Evolutionary conservation across 495 filamentous ascomycete genomes (phyloP).

Genomic region (Aspergillus nidulans): DNA sequence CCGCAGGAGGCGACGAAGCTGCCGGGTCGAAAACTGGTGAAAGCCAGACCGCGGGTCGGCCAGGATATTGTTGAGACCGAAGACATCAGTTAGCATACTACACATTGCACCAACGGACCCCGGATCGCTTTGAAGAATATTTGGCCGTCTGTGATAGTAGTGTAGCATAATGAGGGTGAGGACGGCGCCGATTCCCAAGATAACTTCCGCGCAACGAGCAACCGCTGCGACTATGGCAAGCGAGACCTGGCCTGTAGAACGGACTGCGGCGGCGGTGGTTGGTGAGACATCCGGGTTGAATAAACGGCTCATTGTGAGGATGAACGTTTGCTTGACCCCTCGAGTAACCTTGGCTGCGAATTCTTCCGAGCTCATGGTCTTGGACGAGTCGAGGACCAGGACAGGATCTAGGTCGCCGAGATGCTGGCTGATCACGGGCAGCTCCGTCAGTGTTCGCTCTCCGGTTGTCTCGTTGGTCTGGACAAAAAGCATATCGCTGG

Average conservation of each 20-base stretch:
- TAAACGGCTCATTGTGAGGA: conserved; percentile 33
- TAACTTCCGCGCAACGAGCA: conserved; percentile 30
- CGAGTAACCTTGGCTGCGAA: conserved; percentile 30
- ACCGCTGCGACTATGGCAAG: conserved; percentile 33
- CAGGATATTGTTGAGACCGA: conserved; percentile 31
- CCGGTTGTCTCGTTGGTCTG: conserved; percentile 28
- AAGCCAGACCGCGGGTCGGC: conserved; percentile 28
- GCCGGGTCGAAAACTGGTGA: conserved; percentile 37
- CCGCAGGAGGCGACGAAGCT: conserved; percentile 30
- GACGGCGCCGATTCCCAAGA: conserved; percentile 23
- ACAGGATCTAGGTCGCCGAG: conserved; percentile 32
- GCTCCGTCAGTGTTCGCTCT: conserved; percentile 27
- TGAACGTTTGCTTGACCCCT: conserved; percentile 34
- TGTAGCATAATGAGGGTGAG: conserved; percentile 27
- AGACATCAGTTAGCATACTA: conserved; percentile 36
- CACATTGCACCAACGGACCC: conserved; percentile 42
- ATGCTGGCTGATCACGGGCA: conserved; percentile 36
- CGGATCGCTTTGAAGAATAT: conserved; percentile 37
- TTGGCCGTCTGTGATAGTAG: conserved; percentile 28
- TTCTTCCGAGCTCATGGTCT: conserved; percentile 28
- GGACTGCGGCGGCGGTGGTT: conserved; percentile 20
- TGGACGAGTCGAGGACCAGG: conserved; percentile 30
- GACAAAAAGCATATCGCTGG: conserved; percentile 38
- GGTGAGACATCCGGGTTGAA: conserved; percentile 31
- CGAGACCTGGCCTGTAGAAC: conserved; percentile 26